Evolutionary conservation across 805 yeast genomes (phyloP), one percentile per base, ranked within the genome.

Genomic region (Starmera amethionina): DNA sequence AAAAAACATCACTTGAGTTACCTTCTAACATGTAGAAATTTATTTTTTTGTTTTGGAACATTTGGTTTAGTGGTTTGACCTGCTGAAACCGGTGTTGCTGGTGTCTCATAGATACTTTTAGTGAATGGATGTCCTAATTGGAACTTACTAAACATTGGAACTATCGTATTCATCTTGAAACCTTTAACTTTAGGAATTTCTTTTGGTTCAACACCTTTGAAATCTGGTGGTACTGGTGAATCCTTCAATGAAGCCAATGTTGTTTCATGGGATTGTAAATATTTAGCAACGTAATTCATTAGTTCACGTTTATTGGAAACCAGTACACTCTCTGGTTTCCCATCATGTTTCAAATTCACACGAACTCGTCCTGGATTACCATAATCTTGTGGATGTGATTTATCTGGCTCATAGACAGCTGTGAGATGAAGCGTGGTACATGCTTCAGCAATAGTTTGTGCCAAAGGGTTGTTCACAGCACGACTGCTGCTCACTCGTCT

Each of bases 321-420:
- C 36, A 52, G 39, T 25, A 55, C 50, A 14, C 58, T 55, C 12
- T 62, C 65, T 10, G 69, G 56, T 25, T 59, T 50, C 2, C 76
- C 78, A 10, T 70, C 61, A 37, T 72, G 71, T 52, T 77, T 81
- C 33, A 86, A 48, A 35, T 77, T 65, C 18, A 88, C 82, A 49
- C 95, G 75, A 30, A 93, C 89, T 53, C 97, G 73, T n/a, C 98
- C 98, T 5, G 97, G 94, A 56, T 90, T 90, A 48, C 97, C 95
- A 73, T 82, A 93, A 62, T 90, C 97, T 60, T 89, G 95, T 11
- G 97, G 97, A 62, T 90, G 98, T 1, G 82, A 62, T 64, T 88
- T 93, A 44, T 82, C 86, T 45, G 90, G 78, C 61, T 85, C 93
- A 42, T 79, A 68, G 34, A 81, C 66, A 32, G 63, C 60, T 4